Evolutionary conservation across 2,329 filamentous ascomycete genomes (phyloP).

Genomic region (Diaporthe ilicicola): DNA sequence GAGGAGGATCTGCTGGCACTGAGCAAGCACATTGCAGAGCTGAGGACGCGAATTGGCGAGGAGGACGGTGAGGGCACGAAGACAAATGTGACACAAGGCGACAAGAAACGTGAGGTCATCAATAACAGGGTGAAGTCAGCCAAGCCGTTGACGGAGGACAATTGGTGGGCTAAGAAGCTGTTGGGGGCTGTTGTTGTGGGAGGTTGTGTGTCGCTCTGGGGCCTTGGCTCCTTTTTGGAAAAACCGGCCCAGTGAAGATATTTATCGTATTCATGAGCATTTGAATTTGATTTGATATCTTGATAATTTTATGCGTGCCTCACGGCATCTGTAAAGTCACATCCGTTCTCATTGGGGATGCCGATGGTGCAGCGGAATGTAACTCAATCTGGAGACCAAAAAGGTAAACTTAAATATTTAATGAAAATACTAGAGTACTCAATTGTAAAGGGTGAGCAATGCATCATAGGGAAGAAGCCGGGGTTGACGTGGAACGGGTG

Average conservation of each 20-base stretch:
- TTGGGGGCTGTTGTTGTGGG: conserved; percentile 68
- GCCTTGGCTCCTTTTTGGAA: conserved; percentile 62
- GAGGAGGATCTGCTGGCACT: conserved; percentile 82
- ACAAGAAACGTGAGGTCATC: conserved; percentile 33
- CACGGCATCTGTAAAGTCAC: background rate
- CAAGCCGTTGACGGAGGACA: conserved; percentile 70
- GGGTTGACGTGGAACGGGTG: background rate
- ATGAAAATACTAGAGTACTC: background rate
- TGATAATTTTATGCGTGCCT: background rate
- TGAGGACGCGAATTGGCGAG: conserved; percentile 58
- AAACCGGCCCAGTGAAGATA: conserved; percentile 33
- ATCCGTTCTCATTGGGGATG: background rate
- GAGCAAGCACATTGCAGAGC: conserved; percentile 69
- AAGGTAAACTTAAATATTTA: too few species aligned
- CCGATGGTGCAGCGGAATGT: background rate
- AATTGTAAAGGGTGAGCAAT: background rate
- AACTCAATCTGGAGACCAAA: background rate
- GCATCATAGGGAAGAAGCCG: too few species aligned
- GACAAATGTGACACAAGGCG: conserved; percentile 35
- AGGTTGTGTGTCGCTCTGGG: conserved; percentile 70
- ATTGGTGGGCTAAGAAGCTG: conserved; percentile 73
- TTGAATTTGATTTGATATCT: background rate
- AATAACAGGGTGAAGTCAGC: conserved; percentile 56
- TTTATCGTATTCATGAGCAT: background rate
- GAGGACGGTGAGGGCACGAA: conserved; percentile 45